Base-by-base conservation (phyloP, 208 protist species). In the Leishmania martiniquensis region DNA sequence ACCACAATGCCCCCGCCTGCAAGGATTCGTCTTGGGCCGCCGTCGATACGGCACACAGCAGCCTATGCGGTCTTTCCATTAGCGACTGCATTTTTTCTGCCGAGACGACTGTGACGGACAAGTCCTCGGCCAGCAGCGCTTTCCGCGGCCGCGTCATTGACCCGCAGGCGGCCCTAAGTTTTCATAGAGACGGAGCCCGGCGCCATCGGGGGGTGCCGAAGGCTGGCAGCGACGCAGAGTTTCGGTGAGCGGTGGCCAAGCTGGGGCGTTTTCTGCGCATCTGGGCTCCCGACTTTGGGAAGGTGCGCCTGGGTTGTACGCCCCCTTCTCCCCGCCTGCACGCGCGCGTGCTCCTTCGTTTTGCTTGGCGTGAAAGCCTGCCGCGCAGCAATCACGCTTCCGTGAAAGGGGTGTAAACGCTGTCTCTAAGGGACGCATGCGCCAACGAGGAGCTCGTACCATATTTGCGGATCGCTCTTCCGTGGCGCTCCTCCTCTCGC, bases 181-280 rank as follows among this genome's bases (percentile, higher is more conserved):
- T 87, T 47, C 76, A 70, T 29, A 80, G 83, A 32, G 75, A 84
- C 25, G 83, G 83, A 13, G 83, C 83, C 20, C 75, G 72, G 32
- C 78, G 83, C 12, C 73, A 82, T 47, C 69, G 69, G 15, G 52
- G 39, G 69, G 10, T 32, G 12, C n/a, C 66, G n/a, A 47, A 22
- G 66, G 44, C 25, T 37, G 2, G 17, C 66, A 71, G 66, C 13
- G 22, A 37, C 44, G 39, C 44, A 54, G n/a, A 54, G 20, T 22
- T 34, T 37, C 66, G 54, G 44, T 71, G 54, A 54, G 25, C 10
- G 44, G 17, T 47, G 62, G 20, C 7, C 7, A 15, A 68, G 62
- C 15, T 68, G 34, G 62, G 7, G 17, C 62, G 25, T 22, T 15
- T 25, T 68, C 22, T 39, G 32, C 39, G 62, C 34, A 45, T 68